Base-by-base conservation (phyloP, 768 basidiomycete genomes). In the Podaxis sp. region DNA sequence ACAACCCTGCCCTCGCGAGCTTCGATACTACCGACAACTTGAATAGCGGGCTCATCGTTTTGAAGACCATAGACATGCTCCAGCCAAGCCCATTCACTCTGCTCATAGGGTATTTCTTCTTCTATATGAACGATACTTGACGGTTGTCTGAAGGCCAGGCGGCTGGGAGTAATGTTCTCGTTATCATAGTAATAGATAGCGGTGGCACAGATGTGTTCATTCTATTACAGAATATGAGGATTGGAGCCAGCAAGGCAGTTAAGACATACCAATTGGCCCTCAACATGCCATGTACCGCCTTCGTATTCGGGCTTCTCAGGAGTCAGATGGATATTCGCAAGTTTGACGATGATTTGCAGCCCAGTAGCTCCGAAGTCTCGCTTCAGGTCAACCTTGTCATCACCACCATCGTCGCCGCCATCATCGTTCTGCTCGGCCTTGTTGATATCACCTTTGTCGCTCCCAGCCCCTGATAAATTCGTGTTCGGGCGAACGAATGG, bases 1-100 rank as follows among this genome's bases (percentile, higher is more conserved):
- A 81, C 64, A 13, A 75, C 68, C 7, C 80, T 71, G 1, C 75
- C 76, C 57, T 75, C 72, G 1, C 67, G 67, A 4, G 79, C 77
- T 9, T 70, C 67, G 13, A 82, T 68, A 0, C 67, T 52, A 0
- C 80, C 80, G 6, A 78, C 52, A 12, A 71, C 55, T 63, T 77
- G 73, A 0, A 77, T 62, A 0, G 65, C 63, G 13, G 71, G 59
- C 2, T 61, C 71, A 24, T 68, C 59, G 7, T 70, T 69, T 22
- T 65, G 53, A 30, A 67, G 66, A 24, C 74, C 74, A 60, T 71
- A 76, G 36, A 78, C 61, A 5, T 46, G 63, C 2, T 52, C 17
- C 0, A 77, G 71, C 72, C 73, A 78, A 0, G 66, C 67, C 49
- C 75, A 68, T 13, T 73, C 49, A 7, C 69, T 22, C 19, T 76